These are phyloP conservation scores for Shiraia sp. DNA, from an alignment of 2,329 filamentous ascomycete genomes.

Conservation along the genomic window DNA sequence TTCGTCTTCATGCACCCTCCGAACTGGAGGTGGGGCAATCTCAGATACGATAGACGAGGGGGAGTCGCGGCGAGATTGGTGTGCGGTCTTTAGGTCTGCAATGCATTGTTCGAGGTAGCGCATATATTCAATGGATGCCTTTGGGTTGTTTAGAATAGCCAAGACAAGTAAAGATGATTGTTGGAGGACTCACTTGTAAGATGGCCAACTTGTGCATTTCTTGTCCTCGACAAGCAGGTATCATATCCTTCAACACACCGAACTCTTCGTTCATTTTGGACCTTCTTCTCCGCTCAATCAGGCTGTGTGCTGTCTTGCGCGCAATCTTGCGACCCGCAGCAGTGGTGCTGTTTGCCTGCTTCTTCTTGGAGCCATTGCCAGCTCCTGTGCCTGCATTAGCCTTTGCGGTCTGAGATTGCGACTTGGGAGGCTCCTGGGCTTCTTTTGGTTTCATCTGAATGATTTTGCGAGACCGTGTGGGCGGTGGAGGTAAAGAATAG, in stretches of 20 bases:
- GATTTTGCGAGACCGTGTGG: conserved; percentile 90
- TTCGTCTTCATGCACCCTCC: conserved; percentile 39
- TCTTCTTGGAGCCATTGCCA: conserved; percentile 65
- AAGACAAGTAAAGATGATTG: background rate
- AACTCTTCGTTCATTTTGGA: conserved; percentile 99
- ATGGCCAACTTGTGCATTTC: conserved; percentile 99
- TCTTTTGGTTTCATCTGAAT: conserved; percentile 88
- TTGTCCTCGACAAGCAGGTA: conserved; percentile 87
- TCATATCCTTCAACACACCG: conserved; percentile 88
- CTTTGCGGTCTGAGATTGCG: conserved; percentile 27
- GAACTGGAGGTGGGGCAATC: conserved; percentile 21
- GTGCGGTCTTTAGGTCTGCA: conserved; percentile 67
- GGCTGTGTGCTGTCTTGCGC: conserved; percentile 91
- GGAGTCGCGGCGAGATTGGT: conserved; percentile 31
- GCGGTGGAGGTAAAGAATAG: conserved; percentile 87
- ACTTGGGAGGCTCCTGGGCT: conserved; percentile 25
- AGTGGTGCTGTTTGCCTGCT: conserved; percentile 69
- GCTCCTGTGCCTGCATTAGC: conserved; percentile 17
- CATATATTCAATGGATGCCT: conserved; percentile 97
- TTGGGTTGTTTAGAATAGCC: conserved; percentile 4
- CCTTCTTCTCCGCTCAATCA: conserved; percentile 86
- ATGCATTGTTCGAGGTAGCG: conserved; percentile 92
- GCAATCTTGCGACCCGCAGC: conserved; percentile 93
- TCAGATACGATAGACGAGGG: conserved; percentile 32
- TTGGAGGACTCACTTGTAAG: conserved; percentile 67